Conservation (phyloP, 2,329 filamentous ascomycete species). For the Beauveria medogensis region DNA sequence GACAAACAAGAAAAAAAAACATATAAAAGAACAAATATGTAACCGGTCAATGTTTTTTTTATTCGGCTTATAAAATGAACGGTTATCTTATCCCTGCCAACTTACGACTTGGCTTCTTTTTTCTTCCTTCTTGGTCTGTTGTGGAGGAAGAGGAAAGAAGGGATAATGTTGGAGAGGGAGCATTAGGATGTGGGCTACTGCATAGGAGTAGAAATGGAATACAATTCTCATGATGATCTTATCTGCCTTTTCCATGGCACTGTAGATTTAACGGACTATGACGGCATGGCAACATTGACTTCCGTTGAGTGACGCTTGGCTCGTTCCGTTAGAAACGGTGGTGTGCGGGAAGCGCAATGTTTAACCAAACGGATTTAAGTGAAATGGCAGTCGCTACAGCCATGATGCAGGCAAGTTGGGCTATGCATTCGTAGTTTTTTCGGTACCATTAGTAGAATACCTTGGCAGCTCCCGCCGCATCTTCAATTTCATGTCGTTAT, state of each 20-base stretch:
- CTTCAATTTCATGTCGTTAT: not conserved
- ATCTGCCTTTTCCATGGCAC: not conserved
- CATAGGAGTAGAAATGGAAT: slow-evolving; percentile 11
- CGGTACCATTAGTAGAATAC: not conserved
- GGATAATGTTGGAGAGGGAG: not conserved
- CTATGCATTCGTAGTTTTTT: not conserved
- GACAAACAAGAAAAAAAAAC: slow-evolving; percentile 8
- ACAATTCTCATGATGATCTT: slow-evolving; percentile 4
- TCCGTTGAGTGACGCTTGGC: not conserved
- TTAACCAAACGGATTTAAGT: no score
- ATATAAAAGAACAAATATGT: slow-evolving; percentile 9
- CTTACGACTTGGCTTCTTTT: not conserved
- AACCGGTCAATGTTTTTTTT: slow-evolving; percentile 10
- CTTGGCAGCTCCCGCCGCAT: not conserved
- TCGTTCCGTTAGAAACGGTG: not conserved
- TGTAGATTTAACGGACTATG: not conserved
- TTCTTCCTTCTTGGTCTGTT: not conserved
- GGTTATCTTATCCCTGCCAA: slow-evolving; percentile 7
- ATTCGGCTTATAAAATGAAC: slow-evolving; percentile 9
- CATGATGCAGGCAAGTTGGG: no score
- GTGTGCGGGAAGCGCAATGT: not conserved
- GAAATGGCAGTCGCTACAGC: no score
- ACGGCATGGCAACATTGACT: not conserved
- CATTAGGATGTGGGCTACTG: not conserved
- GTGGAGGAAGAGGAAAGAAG: not conserved